Evolutionary conservation across 2,329 filamentous ascomycete genomes (phyloP).

Genomic region (Emericellopsis cladophorae): DNA sequence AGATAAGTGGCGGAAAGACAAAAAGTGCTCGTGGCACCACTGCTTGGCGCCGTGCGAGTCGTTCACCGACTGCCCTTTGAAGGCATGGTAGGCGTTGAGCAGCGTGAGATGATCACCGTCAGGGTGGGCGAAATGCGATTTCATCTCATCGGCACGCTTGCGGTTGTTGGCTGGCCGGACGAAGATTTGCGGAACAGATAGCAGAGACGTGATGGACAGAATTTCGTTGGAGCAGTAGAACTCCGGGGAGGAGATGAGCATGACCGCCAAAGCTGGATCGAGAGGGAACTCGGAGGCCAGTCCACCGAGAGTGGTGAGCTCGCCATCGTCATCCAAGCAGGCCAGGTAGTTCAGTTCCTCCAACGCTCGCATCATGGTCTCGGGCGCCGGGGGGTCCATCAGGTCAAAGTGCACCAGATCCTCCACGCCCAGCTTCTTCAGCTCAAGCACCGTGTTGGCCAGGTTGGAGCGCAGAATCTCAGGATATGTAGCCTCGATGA

Average conservation of each 20-base stretch:
- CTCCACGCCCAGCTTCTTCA: conserved; percentile 93
- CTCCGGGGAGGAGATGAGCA: conserved; percentile 94
- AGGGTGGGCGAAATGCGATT: conserved; percentile 78
- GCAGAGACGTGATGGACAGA: conserved; percentile 80
- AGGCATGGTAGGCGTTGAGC: conserved; percentile 95
- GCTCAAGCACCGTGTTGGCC: conserved; percentile 84
- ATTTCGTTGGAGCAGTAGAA: conserved; percentile 99
- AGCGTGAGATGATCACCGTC: conserved; percentile 95
- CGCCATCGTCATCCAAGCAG: conserved; percentile 91
- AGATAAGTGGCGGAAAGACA: conserved; percentile 76
- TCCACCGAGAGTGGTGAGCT: conserved; percentile 74
- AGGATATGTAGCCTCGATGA: conserved; percentile 94
- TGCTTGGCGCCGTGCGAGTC: conserved; percentile 61
- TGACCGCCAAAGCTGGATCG: conserved; percentile 87
- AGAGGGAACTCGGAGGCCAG: conserved; percentile 92
- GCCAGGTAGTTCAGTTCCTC: conserved; percentile 97
- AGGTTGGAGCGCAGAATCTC: conserved; percentile 93
- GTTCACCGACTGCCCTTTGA: conserved; percentile 55
- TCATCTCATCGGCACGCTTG: conserved; percentile 95
- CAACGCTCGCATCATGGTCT: conserved; percentile 94
- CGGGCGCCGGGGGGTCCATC: conserved; percentile 95
- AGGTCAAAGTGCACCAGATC: conserved; percentile 97
- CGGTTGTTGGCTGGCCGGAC: conserved; percentile 74
- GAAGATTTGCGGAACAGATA: conserved; percentile 92
- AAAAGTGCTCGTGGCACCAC: conserved; percentile 96